Evolutionary conservation across 2,329 filamentous ascomycete genomes (phyloP).

Genomic region (Trichoderma oligosporum): DNA sequence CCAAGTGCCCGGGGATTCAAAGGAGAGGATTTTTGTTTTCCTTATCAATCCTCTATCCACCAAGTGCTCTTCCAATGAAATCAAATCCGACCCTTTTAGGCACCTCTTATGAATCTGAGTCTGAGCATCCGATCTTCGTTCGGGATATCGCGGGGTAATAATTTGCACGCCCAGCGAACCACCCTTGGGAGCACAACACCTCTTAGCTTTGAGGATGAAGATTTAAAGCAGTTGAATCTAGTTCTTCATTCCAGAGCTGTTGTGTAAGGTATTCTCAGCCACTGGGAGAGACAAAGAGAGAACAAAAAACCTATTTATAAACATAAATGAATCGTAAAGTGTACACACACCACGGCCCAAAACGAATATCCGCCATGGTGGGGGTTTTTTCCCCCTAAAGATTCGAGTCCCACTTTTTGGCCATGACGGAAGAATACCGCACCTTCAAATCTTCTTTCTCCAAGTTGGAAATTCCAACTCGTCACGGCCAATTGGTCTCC

Average conservation of each 20-base stretch:
- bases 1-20: neutral
- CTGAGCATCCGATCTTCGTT: neutral
- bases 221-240: neutral
- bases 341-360: neutral
- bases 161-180: neutral
- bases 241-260: neutral
- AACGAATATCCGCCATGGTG: constrained; percentile 13
- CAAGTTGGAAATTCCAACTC: too few species aligned
- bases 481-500: neutral
- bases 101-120: neutral
- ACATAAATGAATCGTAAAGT: neutral
- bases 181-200: neutral
- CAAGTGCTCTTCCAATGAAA: neutral
- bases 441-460: neutral
- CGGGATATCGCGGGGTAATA: constrained; percentile 10
- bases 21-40: too few species aligned
- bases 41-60: neutral
- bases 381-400: constrained; percentile 12
- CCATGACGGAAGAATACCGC: constrained; percentile 19
- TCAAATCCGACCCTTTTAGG: neutral
- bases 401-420: constrained; percentile 16
- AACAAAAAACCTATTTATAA: neutral
- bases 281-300: neutral
- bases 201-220: neutral
- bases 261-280: neutral